These are phyloP conservation scores for Nasturtium officinale DNA, from an alignment of 345 rosid genomes.

Conservation along the genomic window DNA sequence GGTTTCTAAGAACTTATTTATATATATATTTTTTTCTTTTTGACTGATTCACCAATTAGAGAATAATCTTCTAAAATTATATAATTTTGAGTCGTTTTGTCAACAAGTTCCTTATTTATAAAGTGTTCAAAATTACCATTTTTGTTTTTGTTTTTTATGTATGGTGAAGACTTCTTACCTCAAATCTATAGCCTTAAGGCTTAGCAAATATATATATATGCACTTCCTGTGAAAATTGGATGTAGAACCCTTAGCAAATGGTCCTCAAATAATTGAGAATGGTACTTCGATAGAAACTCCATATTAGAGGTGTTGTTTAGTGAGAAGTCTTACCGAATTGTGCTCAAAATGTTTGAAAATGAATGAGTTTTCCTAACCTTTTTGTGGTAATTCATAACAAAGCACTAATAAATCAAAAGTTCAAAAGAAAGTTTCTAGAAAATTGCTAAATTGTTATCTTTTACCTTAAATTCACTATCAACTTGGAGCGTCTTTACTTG, in stretches of 20 bases:
- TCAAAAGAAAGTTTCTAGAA: constrained; percentile 15
- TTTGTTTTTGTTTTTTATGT: neutral
- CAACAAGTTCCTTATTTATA: neutral
- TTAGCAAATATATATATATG: neutral
- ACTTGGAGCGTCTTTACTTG: constrained; percentile 19
- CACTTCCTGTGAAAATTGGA: neutral
- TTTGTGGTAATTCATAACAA: neutral
- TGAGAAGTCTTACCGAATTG: neutral
- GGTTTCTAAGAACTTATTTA: no score
- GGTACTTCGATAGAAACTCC: neutral
- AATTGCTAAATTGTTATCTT: constrained; percentile 19
- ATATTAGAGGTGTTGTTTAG: neutral
- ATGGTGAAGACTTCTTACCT: neutral
- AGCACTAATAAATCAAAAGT: neutral
- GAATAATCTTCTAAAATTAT: no score
- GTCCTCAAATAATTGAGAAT: neutral
- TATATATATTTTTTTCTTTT: no score
- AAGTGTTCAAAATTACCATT: neutral
- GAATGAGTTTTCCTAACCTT: no score
- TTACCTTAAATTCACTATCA: constrained; percentile 27
- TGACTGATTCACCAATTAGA: no score
- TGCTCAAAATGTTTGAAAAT: no score
- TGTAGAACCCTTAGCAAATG: neutral
- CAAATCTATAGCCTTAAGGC: neutral
- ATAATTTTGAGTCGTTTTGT: no score